phyloP scores from a whole-genome alignment of 352 stramenopile species.

The Stramenopiles sp. region DNA sequence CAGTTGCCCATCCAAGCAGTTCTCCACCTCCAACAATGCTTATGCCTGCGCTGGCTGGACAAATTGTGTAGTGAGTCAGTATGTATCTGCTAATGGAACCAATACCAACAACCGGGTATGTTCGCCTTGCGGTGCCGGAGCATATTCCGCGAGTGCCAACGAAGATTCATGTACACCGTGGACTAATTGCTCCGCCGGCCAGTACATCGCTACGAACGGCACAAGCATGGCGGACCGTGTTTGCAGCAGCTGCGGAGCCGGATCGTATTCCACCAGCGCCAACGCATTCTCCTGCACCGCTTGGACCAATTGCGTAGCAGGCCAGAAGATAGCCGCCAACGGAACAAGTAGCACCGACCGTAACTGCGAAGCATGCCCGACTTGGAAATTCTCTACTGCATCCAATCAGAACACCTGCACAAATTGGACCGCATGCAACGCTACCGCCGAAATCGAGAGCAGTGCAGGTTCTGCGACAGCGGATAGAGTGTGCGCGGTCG shows the following conservation, averaged over 20 bases:
- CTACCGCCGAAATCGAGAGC: not conserved
- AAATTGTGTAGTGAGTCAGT: not conserved
- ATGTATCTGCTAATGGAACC: not conserved
- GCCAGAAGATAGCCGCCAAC: not conserved
- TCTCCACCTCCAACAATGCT: not conserved
- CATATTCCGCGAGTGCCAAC: not conserved
- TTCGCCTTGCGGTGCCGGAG: not conserved
- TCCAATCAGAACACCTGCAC: constrained; percentile 11
- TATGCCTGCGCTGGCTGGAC: not conserved
- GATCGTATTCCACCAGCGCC: not conserved
- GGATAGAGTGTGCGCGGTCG: not conserved
- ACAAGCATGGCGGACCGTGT: not conserved
- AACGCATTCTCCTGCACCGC: not conserved
- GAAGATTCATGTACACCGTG: constrained; percentile 6
- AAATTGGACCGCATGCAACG: constrained; percentile 6
- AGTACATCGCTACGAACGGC: constrained; percentile 6
- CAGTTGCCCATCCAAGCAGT: not conserved
- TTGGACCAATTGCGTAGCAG: constrained; percentile 6
- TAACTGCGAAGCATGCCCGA: not conserved
- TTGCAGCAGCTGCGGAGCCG: not conserved
- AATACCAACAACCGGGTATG: not conserved
- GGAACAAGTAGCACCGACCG: not conserved
- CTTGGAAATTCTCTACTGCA: constrained; percentile 10
- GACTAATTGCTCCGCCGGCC: not conserved
- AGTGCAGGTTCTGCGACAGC: not conserved